These are phyloP conservation scores for Fusarium sp. DNA, from an alignment of 2,329 filamentous ascomycete genomes.

Conservation along the genomic window DNA sequence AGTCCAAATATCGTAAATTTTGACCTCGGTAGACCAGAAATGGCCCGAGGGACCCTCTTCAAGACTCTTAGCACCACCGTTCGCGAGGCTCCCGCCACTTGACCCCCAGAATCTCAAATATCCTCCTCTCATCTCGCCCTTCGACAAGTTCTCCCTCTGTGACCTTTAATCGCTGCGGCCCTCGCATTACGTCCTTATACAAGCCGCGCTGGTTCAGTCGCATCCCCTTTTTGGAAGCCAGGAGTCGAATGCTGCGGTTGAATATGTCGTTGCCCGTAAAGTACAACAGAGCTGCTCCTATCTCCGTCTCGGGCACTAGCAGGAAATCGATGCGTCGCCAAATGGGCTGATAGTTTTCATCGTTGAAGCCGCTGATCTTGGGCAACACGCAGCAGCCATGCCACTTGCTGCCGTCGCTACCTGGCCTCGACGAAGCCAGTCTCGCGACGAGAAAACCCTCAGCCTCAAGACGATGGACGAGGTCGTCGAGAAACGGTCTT, in stretches of 20 bases:
- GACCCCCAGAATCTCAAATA: constrained; percentile 86
- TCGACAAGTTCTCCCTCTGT: constrained; percentile 79
- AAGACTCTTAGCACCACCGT: constrained; percentile 72
- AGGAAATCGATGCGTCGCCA: constrained; percentile 91
- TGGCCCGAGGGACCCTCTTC: constrained; percentile 22
- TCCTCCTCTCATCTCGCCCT: constrained; percentile 78
- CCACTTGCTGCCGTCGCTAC: constrained; percentile 80
- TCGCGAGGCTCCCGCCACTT: constrained; percentile 84
- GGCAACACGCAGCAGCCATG: constrained; percentile 86
- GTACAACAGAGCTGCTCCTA: constrained; percentile 90
- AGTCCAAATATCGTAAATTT: constrained; percentile 28
- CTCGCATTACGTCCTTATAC: constrained; percentile 76
- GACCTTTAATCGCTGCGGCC: constrained; percentile 67
- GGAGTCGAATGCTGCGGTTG: constrained; percentile 84
- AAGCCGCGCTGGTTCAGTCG: constrained; percentile 86
- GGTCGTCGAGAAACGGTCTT: constrained; percentile 68
- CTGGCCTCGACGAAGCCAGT: constrained; percentile 67
- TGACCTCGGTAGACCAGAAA: constrained; percentile 35
- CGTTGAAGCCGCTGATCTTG: constrained; percentile 47
- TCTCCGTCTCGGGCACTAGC: constrained; percentile 81
- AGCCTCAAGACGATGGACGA: constrained; percentile 72
- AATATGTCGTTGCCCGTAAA: constrained; percentile 97
- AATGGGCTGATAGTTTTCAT: constrained; percentile 52
- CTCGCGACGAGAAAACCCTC: constrained; percentile 76
- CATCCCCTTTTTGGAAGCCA: constrained; percentile 86